A percentile compares a stretch with the other conserved stretches of the same genome.
phyloP scores from a whole-genome alignment of 495 filamentous ascomycete genomes.

The Trichoderma erinaceum region DNA sequence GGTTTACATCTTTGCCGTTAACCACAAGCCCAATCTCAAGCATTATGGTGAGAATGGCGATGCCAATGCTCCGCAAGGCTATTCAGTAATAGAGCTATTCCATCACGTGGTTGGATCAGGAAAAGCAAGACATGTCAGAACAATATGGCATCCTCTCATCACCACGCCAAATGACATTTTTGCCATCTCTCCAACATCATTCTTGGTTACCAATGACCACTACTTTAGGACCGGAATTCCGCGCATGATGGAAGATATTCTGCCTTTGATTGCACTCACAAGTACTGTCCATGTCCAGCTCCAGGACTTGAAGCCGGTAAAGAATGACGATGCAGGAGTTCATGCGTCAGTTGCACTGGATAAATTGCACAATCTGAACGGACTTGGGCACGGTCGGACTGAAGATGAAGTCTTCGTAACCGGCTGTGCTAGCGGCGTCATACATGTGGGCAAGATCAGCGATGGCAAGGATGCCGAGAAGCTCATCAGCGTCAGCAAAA shows the following conservation, averaged over 20 bases:
- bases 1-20: conserved; percentile 57
- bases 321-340: conserved; percentile 31
- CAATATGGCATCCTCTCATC: conserved; percentile 42
- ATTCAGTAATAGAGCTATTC: conserved; percentile 55
- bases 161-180: conserved; percentile 57
- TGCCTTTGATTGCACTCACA: conserved; percentile 31
- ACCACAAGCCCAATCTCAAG: conserved; percentile 47
- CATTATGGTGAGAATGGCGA: conserved; percentile 24
- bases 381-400: conserved; percentile 47
- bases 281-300: conserved; percentile 27
- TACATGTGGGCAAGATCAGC: conserved; percentile 27
- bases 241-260: conserved; percentile 38
- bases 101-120: conserved; percentile 40
- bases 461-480: conserved; percentile 33
- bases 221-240: conserved; percentile 42
- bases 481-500: conserved; percentile 39
- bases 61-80: conserved; percentile 26
- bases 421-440: conserved; percentile 30
- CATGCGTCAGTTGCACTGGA: conserved; percentile 38
- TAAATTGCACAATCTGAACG: conserved; percentile 49
- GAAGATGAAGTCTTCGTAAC: conserved; percentile 44
- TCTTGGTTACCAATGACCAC: conserved; percentile 60
- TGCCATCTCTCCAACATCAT: conserved; percentile 39
- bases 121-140: conserved; percentile 34
- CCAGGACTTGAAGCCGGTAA: conserved; percentile 20